A percentile compares a stretch with the other conserved stretches of the same genome.
Evolutionary conservation across 352 stramenopile genomes (phyloP).

Genomic region (Phytophthora sp.): DNA sequence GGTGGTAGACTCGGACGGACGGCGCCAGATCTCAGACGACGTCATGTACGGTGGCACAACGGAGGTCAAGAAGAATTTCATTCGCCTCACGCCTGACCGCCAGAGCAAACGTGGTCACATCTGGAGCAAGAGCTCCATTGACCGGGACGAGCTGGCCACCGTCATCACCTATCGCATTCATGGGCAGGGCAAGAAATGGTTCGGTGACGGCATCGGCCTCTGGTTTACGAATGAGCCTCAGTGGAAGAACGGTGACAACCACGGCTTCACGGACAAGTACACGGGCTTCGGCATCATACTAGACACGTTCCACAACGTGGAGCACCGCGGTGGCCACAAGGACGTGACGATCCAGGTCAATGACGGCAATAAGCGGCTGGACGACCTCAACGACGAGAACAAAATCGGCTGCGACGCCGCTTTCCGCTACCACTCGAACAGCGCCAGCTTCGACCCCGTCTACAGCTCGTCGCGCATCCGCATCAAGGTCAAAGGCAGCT

Average conservation of each 20-base stretch:
- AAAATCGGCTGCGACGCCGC: slow-evolving; percentile 80
- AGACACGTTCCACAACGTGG: slow-evolving; percentile 83
- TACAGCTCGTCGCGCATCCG: slow-evolving; percentile 74
- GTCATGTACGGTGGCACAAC: slow-evolving; percentile 62
- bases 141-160: slow-evolving; percentile 55
- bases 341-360: slow-evolving; percentile 84
- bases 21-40: slow-evolving; percentile 64
- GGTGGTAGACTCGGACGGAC: slow-evolving; percentile 55
- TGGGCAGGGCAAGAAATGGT: slow-evolving; percentile 79
- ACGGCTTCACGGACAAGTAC: slow-evolving; percentile 78
- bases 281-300: slow-evolving; percentile 75
- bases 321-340: slow-evolving; percentile 81
- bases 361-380: slow-evolving; percentile 73
- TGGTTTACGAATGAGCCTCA: slow-evolving; percentile 71
- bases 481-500: slow-evolving; percentile 62
- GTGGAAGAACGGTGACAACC: slow-evolving; percentile 70
- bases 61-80: slow-evolving; percentile 86
- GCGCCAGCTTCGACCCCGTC: slow-evolving; percentile 71
- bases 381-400: slow-evolving; percentile 70
- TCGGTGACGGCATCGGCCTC: slow-evolving; percentile 76
- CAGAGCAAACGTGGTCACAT: slow-evolving; percentile 84
- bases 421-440: slow-evolving; percentile 80
- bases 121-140: slow-evolving; percentile 59
- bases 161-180: slow-evolving; percentile 83
- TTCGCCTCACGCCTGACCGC: slow-evolving; percentile 78